Evolutionary conservation across 352 stramenopile genomes (phyloP), one percentile per base, ranked within the genome.

Genomic region (Pythium volutum): DNA sequence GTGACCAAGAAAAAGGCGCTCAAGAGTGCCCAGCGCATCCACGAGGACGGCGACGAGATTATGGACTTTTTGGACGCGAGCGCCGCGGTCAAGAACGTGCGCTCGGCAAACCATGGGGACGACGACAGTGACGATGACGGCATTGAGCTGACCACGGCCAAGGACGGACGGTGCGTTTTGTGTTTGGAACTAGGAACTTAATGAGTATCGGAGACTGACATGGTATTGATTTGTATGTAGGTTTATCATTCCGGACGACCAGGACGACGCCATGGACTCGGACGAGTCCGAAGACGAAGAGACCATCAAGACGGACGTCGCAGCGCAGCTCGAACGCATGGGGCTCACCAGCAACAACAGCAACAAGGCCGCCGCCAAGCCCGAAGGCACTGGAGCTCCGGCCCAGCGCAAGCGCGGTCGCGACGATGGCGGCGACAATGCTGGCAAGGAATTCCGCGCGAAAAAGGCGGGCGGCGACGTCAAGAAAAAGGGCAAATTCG

Each of bases 381-480:
- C 52, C 39, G 65, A 48, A 54, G 45, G 29, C 18, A 53, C 67
- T 14, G 68, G 68, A 46, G 22, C 26, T 14, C 11, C 23, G 6
- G 25, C 16, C 0, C 84, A 82, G 59, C 71, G 77, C 51, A 91
- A 91, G 74, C 80, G 81, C 36, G 77, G 70, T 3, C 66, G 75
- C 36, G 86, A 92, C 34, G 66, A 69, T 14, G 54, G 69, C 81
- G 55, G 15, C 14, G 66, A 71, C 45, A n/a, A n/a, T n/a, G 81
- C 81, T 23, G 96, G 96, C 39, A 82, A 91, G 49, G 86, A 97
- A 50, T 99, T 98, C 77, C 93, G 95, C 33, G 86, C 87, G 0
- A 98, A 97, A 80, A 99, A 98, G 77, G 93, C 96, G 18, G 91
- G 93, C 23, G 96, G 96, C 52, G 96, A 99, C 74, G 83, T 98